Conservation (phyloP, 2,329 filamentous ascomycete genomes). For the Calcarisporium arbuscula region DNA sequence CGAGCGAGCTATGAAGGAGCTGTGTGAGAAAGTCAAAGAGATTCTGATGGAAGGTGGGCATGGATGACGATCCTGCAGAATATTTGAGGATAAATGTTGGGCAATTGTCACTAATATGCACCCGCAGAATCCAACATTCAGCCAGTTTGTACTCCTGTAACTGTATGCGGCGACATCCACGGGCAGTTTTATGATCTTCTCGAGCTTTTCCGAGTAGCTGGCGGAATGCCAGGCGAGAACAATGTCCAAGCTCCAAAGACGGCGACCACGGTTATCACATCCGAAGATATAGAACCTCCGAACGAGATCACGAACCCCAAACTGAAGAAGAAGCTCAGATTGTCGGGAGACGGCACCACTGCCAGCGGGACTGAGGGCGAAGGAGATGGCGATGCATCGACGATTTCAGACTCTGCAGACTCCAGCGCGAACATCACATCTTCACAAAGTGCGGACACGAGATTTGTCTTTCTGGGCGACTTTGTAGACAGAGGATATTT, state of each 20-base stretch:
- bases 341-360: constrained; percentile 22
- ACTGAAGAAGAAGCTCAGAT: constrained; percentile 74
- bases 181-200: constrained; percentile 98
- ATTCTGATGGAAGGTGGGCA: constrained; percentile 87
- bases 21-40: constrained; percentile 98
- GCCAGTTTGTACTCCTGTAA: constrained; percentile 93
- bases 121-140: constrained; percentile 90
- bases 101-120: neutral
- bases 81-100: too few species aligned
- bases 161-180: constrained; percentile 96
- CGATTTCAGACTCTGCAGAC: constrained; percentile 26
- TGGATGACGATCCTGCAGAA: neutral
- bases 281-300: constrained; percentile 88
- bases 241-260: constrained; percentile 63
- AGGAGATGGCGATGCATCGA: constrained; percentile 33
- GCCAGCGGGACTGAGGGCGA: constrained; percentile 49
- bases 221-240: constrained; percentile 87
- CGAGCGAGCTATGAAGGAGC: constrained; percentile 94
- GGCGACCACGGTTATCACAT: constrained; percentile 68
- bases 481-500: constrained; percentile 98
- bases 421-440: constrained; percentile 25
- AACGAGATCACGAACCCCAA: constrained; percentile 84
- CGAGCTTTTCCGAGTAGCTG: constrained; percentile 92
- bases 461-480: constrained; percentile 66
- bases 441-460: constrained; percentile 45